phyloP scores from a whole-genome alignment of 768 basidiomycete species.

The Chalciporus chontae region DNA sequence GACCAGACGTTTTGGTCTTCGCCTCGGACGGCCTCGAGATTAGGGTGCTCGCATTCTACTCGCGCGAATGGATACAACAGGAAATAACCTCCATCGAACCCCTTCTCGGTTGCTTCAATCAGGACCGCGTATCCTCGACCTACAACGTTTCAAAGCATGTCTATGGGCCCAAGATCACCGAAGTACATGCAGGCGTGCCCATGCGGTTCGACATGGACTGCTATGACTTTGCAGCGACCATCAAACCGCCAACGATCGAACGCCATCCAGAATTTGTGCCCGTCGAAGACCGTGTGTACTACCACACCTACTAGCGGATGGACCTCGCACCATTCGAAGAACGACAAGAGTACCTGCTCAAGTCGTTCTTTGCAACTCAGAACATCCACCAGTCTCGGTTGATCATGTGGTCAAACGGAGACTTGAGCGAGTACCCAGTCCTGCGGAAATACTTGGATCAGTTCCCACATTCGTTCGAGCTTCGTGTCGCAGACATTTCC shows the following conservation, averaged over 20 bases:
- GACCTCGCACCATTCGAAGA: conserved; percentile 80
- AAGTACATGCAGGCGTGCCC: conserved; percentile 77
- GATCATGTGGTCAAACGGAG: conserved; percentile 91
- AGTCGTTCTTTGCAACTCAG: conserved; percentile 93
- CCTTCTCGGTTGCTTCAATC: conserved; percentile 73
- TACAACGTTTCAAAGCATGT: conserved; percentile 68
- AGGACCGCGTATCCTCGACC: conserved; percentile 49
- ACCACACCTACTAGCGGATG: conserved; percentile 92
- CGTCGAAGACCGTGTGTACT: conserved; percentile 53
- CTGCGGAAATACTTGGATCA: conserved; percentile 54
- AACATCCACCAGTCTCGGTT: conserved; percentile 58
- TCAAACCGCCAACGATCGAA: conserved; percentile 37
- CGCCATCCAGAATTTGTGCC: conserved; percentile 9
- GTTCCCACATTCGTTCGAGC: conserved; percentile 69
- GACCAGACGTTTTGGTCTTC: too few species aligned
- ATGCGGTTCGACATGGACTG: conserved; percentile 84
- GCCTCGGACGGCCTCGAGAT: too few species aligned
- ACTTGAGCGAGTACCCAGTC: conserved; percentile 53
- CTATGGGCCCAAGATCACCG: conserved; percentile 61
- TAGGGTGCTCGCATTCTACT: conserved; percentile 76
- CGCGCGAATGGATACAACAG: conserved; percentile 65
- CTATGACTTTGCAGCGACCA: conserved; percentile 87
- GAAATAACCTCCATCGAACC: conserved; percentile 68
- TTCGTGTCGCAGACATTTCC: conserved; percentile 66
- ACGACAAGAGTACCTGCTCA: conserved; percentile 88